Evolutionary conservation across 179 eudicot species (phyloP).

Genomic region (Beta macrorhiza): DNA sequence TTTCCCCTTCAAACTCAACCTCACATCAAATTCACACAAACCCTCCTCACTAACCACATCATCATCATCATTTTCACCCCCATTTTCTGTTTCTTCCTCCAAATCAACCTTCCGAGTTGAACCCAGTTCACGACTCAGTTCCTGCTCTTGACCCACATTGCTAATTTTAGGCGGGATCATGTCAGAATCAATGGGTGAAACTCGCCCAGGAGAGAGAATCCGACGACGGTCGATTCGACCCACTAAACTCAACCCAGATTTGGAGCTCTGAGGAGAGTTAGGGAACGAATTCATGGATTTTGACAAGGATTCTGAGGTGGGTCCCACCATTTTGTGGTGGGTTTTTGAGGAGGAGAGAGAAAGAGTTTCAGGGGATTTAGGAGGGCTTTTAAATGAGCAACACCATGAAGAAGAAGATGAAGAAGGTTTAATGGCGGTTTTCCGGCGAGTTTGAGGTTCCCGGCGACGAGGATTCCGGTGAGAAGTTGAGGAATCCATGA

Average conservation of each 20-base stretch:
- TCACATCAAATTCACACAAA: slow-evolving; percentile 50
- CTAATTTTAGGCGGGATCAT: slow-evolving; percentile 28
- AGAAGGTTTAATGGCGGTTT: slow-evolving; percentile 8
- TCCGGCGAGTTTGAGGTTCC: slow-evolving; percentile 22
- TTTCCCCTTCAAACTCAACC: slow-evolving; percentile 82
- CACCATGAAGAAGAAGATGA: slow-evolving; percentile 59
- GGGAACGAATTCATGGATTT: slow-evolving; percentile 41
- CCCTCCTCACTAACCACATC: slow-evolving; percentile 9
- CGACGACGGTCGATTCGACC: slow-evolving; percentile 64
- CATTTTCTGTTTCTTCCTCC: slow-evolving; percentile 18
- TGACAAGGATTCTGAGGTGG: slow-evolving; percentile 30
- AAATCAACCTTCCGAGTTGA: slow-evolving; percentile 16
- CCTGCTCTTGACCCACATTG: slow-evolving; percentile 27
- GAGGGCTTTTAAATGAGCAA: slow-evolving; percentile 64
- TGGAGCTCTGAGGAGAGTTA: slow-evolving; percentile 53
- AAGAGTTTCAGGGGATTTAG: slow-evolving; percentile 59
- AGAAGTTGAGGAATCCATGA: slow-evolving; percentile 23
- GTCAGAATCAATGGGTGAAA: slow-evolving; percentile 72
- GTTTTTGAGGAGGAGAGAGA: slow-evolving; percentile 33
- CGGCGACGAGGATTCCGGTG: slow-evolving; percentile 23
- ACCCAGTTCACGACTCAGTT: slow-evolving; percentile 26
- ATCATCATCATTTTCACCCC: slow-evolving; percentile 12
- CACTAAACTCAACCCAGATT: slow-evolving; percentile 40
- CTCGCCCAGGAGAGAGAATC: slow-evolving; percentile 94
- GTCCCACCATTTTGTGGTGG: slow-evolving; percentile 10